These are phyloP conservation scores for Arabis hirsuta DNA, from an alignment of 345 rosid species.

Conservation along the genomic window DNA sequence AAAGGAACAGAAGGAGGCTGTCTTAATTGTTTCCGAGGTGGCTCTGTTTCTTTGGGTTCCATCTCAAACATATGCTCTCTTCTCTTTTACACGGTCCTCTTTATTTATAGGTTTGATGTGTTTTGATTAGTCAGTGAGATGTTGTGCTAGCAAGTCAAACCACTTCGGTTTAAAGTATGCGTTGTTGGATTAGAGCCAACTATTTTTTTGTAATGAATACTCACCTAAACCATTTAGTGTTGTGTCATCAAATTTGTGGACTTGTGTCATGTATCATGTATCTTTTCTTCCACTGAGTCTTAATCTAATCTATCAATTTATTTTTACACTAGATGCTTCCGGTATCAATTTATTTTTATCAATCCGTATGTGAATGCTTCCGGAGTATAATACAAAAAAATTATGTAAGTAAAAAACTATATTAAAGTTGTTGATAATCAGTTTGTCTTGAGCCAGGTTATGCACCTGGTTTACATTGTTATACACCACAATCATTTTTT, in stretches of 20 bases:
- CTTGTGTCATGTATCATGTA: background rate
- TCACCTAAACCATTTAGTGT: conserved; percentile 46
- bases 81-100: background rate
- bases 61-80: conserved; percentile 26
- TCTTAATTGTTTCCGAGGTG: conserved; percentile 51
- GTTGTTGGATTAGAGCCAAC: conserved; percentile 39
- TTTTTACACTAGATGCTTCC: background rate
- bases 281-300: conserved; percentile 26
- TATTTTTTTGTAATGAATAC: conserved; percentile 19
- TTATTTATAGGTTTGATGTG: conserved; percentile 12
- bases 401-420: too few species aligned
- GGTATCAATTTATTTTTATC: too few species aligned
- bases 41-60: conserved; percentile 44
- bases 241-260: conserved; percentile 33
- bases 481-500: too few species aligned
- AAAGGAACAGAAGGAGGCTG: conserved; percentile 81
- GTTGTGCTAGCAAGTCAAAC: conserved; percentile 34
- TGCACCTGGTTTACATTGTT: too few species aligned
- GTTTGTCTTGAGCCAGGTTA: too few species aligned
- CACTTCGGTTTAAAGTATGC: conserved; percentile 19
- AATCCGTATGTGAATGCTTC: too few species aligned
- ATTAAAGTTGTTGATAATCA: too few species aligned
- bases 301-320: conserved; percentile 27
- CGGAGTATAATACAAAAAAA: too few species aligned
- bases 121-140: conserved; percentile 29